Evolutionary conservation across 805 yeast species (phyloP), one percentile per base, ranked within the genome.

Genomic region (Hanseniaspora jakobsenii): DNA sequence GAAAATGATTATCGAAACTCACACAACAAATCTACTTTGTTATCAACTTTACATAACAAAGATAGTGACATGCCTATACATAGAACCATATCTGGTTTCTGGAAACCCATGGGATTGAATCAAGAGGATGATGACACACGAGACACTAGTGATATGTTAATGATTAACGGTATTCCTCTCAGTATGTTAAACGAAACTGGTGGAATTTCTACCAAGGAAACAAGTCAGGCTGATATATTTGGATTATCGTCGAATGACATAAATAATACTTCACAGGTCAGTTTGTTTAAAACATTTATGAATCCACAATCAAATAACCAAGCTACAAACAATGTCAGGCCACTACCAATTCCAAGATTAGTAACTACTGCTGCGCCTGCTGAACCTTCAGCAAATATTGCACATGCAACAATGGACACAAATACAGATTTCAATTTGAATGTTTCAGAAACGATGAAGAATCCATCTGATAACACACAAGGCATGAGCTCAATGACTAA

Each of bases 171-270:
- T 49, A 77, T 77, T 40, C 83, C 84, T 3, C 60, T 77, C 17
- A 62, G 78, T 32, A 71, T 82, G 83, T 66, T 82, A 26, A 86
- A 79, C 45, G 84, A 86, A 8, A 82, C 89, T 0, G 94, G 94
- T 4, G 77, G 84, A 49, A 19, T 44, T n/a, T 44, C 38, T 2
- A 38, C 42, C 6, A 38, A 44, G 18, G 43, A 38, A 16, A 17
- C 23, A 2, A 37, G 38, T 12, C 14, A 38, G 4, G 26, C 18
- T 21, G 46, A 42, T 13, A 8, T 42, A 17, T 42, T 42, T 29
- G 18, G 21, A 2, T 22, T 42, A n/a, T n/a, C n/a, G n/a, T n/a
- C n/a, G 21, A 42, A 23, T 14, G 32, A 29, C 4, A 42, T 23
- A 35, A n/a, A 16, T 6, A 34, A 23, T 17, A 19, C n/a, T 14